phyloP scores from a whole-genome alignment of 2,329 filamentous ascomycete species.

The Aspergillus quadrilineatus region DNA sequence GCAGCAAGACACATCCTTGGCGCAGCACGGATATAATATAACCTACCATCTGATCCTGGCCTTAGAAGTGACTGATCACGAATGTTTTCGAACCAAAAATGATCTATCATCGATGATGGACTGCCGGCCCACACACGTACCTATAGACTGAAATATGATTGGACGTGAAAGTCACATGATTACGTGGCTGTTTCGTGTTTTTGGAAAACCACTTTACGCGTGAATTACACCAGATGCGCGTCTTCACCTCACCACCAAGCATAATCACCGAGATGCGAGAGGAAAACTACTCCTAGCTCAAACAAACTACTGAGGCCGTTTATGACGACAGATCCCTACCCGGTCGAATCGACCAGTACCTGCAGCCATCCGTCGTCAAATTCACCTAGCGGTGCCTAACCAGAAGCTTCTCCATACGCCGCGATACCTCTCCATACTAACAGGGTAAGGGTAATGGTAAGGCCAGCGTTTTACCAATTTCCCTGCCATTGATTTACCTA shows the following conservation, averaged over 20 bases:
- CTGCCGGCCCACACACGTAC: neutral
- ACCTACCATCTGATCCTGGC: neutral
- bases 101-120: neutral
- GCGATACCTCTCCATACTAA: slow-evolving; percentile 10
- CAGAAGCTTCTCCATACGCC: neutral
- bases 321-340: neutral
- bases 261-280: neutral
- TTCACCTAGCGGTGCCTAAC: neutral
- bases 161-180: slow-evolving; percentile 32
- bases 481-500: slow-evolving; percentile 8
- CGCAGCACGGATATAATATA: neutral
- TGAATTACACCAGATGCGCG: slow-evolving; percentile 27
- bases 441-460: slow-evolving; percentile 9
- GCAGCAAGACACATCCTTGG: neutral
- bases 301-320: neutral
- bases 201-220: slow-evolving; percentile 35
- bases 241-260: slow-evolving; percentile 23
- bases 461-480: slow-evolving; percentile 11
- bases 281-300: neutral
- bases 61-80: neutral
- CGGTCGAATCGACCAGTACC: neutral
- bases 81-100: neutral
- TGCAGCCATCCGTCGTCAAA: neutral
- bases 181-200: slow-evolving; percentile 40
- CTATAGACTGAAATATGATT: slow-evolving; percentile 18